Evolutionary conservation across 2,329 filamentous ascomycete species (phyloP).

Genomic region (Calonectria leucothoes): DNA sequence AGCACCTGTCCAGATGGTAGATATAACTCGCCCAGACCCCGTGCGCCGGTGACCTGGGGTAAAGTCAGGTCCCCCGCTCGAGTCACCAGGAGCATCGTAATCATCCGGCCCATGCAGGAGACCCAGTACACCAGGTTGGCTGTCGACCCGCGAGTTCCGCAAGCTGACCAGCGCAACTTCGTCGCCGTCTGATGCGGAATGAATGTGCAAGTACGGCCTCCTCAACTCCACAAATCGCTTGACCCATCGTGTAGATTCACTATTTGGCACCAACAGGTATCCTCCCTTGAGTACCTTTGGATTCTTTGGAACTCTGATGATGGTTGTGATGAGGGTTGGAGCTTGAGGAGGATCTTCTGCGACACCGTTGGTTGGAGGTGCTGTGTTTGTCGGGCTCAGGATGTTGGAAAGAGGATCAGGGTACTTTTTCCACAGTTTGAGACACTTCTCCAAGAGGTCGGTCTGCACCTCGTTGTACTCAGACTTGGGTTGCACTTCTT

Average conservation of each 20-base stretch:
- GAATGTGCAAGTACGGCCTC: slow-evolving; percentile 90
- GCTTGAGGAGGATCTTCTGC: slow-evolving; percentile 58
- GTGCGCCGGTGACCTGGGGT: slow-evolving; percentile 62
- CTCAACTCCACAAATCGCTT: slow-evolving; percentile 94
- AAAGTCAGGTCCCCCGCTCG: slow-evolving; percentile 50
- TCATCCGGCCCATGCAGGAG: slow-evolving; percentile 70
- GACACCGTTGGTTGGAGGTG: slow-evolving; percentile 75
- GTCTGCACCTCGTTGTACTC: slow-evolving; percentile 61
- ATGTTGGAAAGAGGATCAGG: slow-evolving; percentile 68
- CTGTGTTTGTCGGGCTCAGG: slow-evolving; percentile 70
- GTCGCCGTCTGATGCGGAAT: slow-evolving; percentile 86
- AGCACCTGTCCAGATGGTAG: slow-evolving; percentile 65
- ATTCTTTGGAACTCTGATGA: slow-evolving; percentile 85
- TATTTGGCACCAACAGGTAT: slow-evolving; percentile 87
- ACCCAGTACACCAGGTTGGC: slow-evolving; percentile 86
- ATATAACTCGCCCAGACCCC: slow-evolving; percentile 64
- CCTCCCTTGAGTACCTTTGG: slow-evolving; percentile 85
- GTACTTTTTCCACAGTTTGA: slow-evolving; percentile 74
- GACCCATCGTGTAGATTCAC: slow-evolving; percentile 85
- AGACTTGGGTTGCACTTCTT: slow-evolving; percentile 41
- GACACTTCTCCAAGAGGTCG: slow-evolving; percentile 63
- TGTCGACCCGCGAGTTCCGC: slow-evolving; percentile 90
- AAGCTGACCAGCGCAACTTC: slow-evolving; percentile 92
- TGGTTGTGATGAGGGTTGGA: slow-evolving; percentile 79
- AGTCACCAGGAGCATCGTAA: slow-evolving; percentile 48